These are phyloP conservation scores for Phaeosphaeriaceae sp. DNA, from an alignment of 2,329 filamentous ascomycete species.

Conservation along the genomic window DNA sequence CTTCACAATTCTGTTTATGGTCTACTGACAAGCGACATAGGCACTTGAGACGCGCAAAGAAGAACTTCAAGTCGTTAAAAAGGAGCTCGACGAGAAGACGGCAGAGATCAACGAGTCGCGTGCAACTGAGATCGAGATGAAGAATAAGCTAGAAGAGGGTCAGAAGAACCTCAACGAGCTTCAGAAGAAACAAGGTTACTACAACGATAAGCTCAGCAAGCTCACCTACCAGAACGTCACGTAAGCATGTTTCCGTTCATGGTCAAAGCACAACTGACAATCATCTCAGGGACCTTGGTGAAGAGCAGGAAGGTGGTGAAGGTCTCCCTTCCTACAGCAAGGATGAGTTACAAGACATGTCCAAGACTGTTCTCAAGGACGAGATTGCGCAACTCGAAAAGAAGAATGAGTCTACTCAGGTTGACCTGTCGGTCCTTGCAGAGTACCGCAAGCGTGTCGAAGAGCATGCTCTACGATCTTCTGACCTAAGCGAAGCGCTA, in stretches of 20 bases:
- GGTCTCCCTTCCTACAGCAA: constrained; percentile 78
- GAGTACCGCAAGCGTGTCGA: constrained; percentile 88
- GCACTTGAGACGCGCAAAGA: constrained; percentile 79
- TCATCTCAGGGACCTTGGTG: constrained; percentile 56
- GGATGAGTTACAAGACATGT: constrained; percentile 69
- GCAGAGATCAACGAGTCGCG: constrained; percentile 87
- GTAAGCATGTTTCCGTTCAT: constrained; percentile 9
- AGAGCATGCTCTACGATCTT: constrained; percentile 81
- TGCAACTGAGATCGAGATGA: constrained; percentile 95
- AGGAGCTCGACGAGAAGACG: constrained; percentile 84
- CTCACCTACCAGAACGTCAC: constrained; percentile 78
- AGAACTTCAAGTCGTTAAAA: constrained; percentile 79
- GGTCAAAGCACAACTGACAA: constrained; percentile 2
- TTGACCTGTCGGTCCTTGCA: constrained; percentile 86
- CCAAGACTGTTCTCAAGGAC: constrained; percentile 67
- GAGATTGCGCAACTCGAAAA: constrained; percentile 73
- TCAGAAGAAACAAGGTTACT: constrained; percentile 82
- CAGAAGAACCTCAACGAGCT: constrained; percentile 88
- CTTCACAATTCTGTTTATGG: not conserved
- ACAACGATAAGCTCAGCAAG: constrained; percentile 89
- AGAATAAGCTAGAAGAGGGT: constrained; percentile 95
- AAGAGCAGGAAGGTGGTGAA: constrained; percentile 59
- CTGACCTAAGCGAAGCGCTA: constrained; percentile 82
- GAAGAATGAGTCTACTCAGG: constrained; percentile 81
- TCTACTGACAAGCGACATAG: constrained; percentile 45